Percentiles rank a stretch among this genome's conserved stretches.
Conservation (phyloP, 2,329 filamentous ascomycete species). For the Pseudogymnoascus destructans region DNA sequence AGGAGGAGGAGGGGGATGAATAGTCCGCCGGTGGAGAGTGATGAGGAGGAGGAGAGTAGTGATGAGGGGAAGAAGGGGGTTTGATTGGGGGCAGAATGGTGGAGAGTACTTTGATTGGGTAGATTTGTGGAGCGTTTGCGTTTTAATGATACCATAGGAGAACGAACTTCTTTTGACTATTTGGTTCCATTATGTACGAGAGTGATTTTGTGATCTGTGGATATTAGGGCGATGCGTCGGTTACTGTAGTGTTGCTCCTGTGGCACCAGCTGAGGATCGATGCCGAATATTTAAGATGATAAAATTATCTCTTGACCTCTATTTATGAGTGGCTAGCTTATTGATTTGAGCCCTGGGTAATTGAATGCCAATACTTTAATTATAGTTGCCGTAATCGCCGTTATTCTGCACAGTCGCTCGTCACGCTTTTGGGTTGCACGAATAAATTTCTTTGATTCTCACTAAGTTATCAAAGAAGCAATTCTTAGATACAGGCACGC, state of each 20-base stretch:
- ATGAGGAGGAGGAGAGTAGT: slow-evolving; percentile 32
- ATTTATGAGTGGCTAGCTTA: background rate
- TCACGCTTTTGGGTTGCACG: background rate
- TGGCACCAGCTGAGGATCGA: too few relatives aligned
- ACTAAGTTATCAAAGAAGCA: background rate
- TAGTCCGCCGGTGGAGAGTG: slow-evolving; percentile 28
- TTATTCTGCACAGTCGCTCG: background rate
- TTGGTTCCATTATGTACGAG: background rate
- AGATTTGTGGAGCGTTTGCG: background rate
- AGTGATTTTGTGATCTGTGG: background rate
- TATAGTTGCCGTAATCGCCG: background rate
- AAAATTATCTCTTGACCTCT: background rate
- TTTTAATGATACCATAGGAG: background rate
- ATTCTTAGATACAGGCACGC: background rate
- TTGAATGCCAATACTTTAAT: background rate
- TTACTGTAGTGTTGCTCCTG: too few relatives aligned
- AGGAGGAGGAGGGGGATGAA: slow-evolving; percentile 33
- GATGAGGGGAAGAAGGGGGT: slow-evolving; percentile 8
- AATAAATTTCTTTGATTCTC: background rate
- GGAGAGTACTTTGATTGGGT: background rate
- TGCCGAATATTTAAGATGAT: background rate
- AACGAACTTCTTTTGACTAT: background rate
- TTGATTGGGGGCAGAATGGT: background rate
- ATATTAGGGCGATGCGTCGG: too few relatives aligned
- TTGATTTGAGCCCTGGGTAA: background rate